Conservation (phyloP, 768 basidiomycete genomes). For the Hygrophoropsis aurantiaca region DNA sequence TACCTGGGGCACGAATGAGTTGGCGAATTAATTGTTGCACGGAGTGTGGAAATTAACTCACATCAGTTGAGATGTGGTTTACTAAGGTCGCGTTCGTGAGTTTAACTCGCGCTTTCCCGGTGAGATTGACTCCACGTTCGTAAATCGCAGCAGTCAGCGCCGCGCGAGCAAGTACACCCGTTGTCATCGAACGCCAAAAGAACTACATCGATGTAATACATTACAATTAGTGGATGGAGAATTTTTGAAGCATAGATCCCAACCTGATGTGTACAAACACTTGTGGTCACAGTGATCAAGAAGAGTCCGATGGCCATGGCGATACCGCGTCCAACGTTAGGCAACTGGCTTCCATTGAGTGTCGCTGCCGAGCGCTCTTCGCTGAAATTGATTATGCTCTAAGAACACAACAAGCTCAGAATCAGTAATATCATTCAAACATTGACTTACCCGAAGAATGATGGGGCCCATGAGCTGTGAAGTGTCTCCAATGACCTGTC, state of each 20-base stretch:
- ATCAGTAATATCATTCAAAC: not conserved
- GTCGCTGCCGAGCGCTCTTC: constrained; percentile 45
- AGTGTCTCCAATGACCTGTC: constrained; percentile 59
- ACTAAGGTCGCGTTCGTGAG: constrained; percentile 61
- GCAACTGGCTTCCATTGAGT: constrained; percentile 30
- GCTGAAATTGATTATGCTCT: constrained; percentile 63
- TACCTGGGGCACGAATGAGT: constrained; percentile 33
- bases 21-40: not conserved
- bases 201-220: constrained; percentile 39
- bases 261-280: constrained; percentile 65
- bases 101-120: constrained; percentile 61
- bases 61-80: constrained; percentile 67
- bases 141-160: constrained; percentile 72
- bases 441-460: constrained; percentile 47
- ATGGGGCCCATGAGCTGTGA: constrained; percentile 63
- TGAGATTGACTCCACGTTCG: constrained; percentile 63
- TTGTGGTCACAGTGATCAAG: constrained; percentile 46
- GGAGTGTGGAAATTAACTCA: constrained; percentile 32
- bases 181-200: constrained; percentile 69
- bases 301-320: constrained; percentile 60
- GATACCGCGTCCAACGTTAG: constrained; percentile 53
- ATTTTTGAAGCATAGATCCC: not conserved
- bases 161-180: constrained; percentile 63
- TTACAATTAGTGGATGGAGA: no score
- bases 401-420: not conserved